Base-by-base conservation (phyloP, 2,329 filamentous ascomycete species). In the Sporothrix humicola region DNA sequence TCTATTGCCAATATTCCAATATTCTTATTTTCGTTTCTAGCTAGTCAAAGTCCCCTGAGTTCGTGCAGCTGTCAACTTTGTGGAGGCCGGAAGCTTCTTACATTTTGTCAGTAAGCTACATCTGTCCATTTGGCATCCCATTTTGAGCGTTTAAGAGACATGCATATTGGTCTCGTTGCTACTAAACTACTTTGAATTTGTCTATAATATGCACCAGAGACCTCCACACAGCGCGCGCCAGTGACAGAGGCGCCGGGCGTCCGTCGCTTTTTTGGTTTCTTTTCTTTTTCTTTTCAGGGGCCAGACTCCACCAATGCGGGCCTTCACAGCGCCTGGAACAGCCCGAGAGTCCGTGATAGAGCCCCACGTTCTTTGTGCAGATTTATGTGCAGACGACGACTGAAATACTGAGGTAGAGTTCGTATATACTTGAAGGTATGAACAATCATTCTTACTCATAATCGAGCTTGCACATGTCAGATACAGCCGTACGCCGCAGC, bases 281-380 rank as follows among this genome's bases (percentile, higher is more conserved):
- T 37, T 37, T 7, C 31, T 6, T 37, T 37, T 65, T 26, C 12
- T 46, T 46, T 61, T 71, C 69, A 59, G 69, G 68, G 68, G 52
- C 26, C 52, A 54, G 20, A 50, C 69, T 71, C 69, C 69, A 63
- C 69, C 48, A 15, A 44, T 58, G 13, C 72, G 37, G 72, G 48
- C 20, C 20, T 66, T 71, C 68, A 48, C 48, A 73, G 61, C 58
- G 56, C 66, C 72, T 68, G 72, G 58, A 73, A 71, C 46, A 71
- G 72, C 50, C 72, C 72, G 72, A 71, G 50, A 70, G 42, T 54
- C 66, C 72, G 72, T 69, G 65, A 54, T 26, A 23, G 65, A 20
- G 71, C 20, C n/a, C 58, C n/a, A 23, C 58, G 37, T 17, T 37
- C 48, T 69, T 48, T 48, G 50, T 52, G 31, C 5, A n/a, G 31